Evolutionary conservation across 2,329 filamentous ascomycete genomes (phyloP), one percentile per base, ranked within the genome.

Genomic region (Nothomitra cinnamomea): DNA sequence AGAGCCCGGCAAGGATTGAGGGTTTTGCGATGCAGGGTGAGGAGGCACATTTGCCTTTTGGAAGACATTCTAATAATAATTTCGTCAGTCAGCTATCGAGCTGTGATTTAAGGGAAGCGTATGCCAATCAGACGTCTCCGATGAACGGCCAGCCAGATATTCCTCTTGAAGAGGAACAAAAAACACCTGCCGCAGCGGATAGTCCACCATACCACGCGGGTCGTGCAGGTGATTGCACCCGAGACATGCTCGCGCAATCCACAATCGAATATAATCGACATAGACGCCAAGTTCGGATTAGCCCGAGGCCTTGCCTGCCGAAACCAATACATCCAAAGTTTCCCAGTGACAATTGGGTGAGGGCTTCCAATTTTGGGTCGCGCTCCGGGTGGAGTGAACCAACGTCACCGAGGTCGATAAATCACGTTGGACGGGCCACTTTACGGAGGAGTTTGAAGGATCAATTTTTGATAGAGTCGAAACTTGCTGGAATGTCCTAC

Each of bases 401-500:
- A 10, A 32, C 45, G 19, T 35, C 25, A 17, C 45, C 24, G 25
- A 17, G 45, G 1, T 28, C 24, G 24, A 49, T 35, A 10, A 49
- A 49, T 35, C 24, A 24, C 25, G 17, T 4, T 49, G 19, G 12
- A 17, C 45, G 45, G 45, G 17, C 24, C n/a, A 22, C 45, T 35
- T n/a, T 32, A 13, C 25, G 45, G n/a, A 49, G 15, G 17, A 49
- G 10, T 22, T 19, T 49, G 45, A 65, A 64, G 40, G 69, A 73
- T 55, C 61, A 60, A 2, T 66, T 69, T 49, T 59, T 73, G 3
- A 62, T 73, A 8, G 58, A 64, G 8, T 67, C 63, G 55, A 71
- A 71, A 55, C 61, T 60, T 2, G 60, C 62, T 7, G 70, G 70
- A 0, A 60, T 70, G 22, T 71, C 70, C 1, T 73, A 73, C 61